phyloP scores from a whole-genome alignment of 2,329 filamentous ascomycete genomes.

The Apiospora marii region DNA sequence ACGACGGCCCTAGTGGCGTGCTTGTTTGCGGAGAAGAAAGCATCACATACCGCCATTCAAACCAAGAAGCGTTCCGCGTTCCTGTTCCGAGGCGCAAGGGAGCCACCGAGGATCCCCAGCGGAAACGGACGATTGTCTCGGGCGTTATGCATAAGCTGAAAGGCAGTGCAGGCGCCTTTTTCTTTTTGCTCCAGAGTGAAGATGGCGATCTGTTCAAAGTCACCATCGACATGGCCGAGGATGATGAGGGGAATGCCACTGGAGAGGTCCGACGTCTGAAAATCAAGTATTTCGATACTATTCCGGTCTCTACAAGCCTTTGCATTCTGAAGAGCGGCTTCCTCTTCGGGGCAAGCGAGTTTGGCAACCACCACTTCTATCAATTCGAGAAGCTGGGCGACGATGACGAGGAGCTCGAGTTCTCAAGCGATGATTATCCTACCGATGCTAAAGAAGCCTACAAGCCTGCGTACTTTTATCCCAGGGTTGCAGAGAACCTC shows the following conservation, averaged over 20 bases:
- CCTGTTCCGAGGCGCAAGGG: slow-evolving; percentile 88
- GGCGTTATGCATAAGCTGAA: slow-evolving; percentile 99
- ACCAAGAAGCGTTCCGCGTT: slow-evolving; percentile 87
- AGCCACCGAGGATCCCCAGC: slow-evolving; percentile 87
- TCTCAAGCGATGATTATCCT: slow-evolving; percentile 82
- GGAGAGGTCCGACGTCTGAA: slow-evolving; percentile 84
- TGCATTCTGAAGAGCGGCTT: slow-evolving; percentile 97
- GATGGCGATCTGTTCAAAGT: slow-evolving; percentile 99
- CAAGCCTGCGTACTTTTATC: slow-evolving; percentile 84
- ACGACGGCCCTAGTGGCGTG: slow-evolving; percentile 92
- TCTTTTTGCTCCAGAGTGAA: slow-evolving; percentile 94
- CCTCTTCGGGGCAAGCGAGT: slow-evolving; percentile 90
- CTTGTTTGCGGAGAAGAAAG: slow-evolving; percentile 94
- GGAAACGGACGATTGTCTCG: slow-evolving; percentile 85
- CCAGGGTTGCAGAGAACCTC: slow-evolving; percentile 81
- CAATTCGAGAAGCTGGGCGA: slow-evolving; percentile 98
- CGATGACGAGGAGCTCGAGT: slow-evolving; percentile 89
- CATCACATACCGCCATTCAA: slow-evolving; percentile 96
- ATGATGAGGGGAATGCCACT: slow-evolving; percentile 78
- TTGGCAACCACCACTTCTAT: slow-evolving; percentile 93
- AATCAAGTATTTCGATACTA: slow-evolving; percentile 98
- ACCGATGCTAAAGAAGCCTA: slow-evolving; percentile 76
- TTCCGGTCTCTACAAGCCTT: slow-evolving; percentile 85
- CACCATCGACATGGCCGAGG: slow-evolving; percentile 88
- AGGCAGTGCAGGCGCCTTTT: slow-evolving; percentile 83